Evolutionary conservation across 805 yeast genomes (phyloP), one percentile per base, ranked within the genome.

Genomic region (Priceomyces haplophilus): DNA sequence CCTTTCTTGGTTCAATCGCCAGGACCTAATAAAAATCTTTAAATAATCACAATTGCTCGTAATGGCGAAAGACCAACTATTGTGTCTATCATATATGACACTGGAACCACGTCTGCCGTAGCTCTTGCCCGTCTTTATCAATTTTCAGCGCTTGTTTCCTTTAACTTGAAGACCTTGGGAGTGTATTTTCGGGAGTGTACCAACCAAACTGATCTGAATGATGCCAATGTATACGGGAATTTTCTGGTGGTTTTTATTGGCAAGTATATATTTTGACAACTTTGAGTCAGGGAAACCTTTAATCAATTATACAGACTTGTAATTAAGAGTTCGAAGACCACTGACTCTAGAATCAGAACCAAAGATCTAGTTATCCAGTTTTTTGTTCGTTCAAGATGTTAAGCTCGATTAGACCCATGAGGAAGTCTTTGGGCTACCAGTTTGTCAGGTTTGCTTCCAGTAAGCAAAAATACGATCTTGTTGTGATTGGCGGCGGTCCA

Each of bases 401-500:
- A 38, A 41, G 36, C 37, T 37, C 47, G 23, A 18, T 40, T 20
- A 42, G 27, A 31, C 44, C 44, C 18, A 41, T 45, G 30, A 41
- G 35, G 32, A 42, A 33, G n/a, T 30, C 41, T 25, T 29, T 34
- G 34, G 38, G 32, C 35, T 49, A 55, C 45, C 69, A 67, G 48
- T 68, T 69, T 48, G 60, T 65, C 51, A 63, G 76, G 61, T 63
- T 53, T 53, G 65, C 64, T 46, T 69, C 74, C 23, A 62, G 74
- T 47, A 36, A 20, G 5, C 67, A 70, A 51, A 69, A 72, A 61
- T 93, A 88, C 64, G 98, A 93, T 60, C 80, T 93, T 42, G 95
- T 91, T 42, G 88, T 93, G 56, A 85, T 93, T 61, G 99, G 99
- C 55, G 98, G 97, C 58, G 99, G 99, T 46, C 99, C 99, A 54